phyloP scores from a whole-genome alignment of 1,284 basidiomycete species.

The Ustilago loliicola region DNA sequence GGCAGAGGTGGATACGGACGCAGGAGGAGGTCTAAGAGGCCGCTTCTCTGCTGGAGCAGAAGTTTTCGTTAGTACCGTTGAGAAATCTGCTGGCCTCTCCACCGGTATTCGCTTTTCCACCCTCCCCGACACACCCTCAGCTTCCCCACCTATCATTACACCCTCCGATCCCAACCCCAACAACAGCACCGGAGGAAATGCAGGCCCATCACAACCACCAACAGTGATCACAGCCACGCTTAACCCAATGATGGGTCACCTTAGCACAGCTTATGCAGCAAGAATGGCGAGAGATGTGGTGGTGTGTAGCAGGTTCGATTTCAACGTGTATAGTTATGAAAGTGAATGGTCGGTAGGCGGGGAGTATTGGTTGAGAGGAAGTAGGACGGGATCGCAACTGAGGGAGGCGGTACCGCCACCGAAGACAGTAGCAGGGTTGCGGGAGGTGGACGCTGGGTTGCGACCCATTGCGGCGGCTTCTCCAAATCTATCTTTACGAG shows the following conservation, averaged over 20 bases:
- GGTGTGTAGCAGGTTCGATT: constrained; percentile 90
- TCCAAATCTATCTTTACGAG: constrained; percentile 2
- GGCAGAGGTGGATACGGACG: constrained; percentile 72
- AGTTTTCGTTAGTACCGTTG: constrained; percentile 91
- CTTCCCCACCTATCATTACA: constrained; percentile 9
- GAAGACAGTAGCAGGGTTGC: neutral
- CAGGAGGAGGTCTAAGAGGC: constrained; percentile 82
- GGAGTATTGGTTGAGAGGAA: constrained; percentile 61
- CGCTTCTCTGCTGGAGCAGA: constrained; percentile 92
- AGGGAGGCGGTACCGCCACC: neutral
- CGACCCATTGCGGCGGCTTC: neutral
- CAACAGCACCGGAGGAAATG: neutral
- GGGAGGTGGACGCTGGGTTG: neutral
- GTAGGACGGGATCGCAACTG: neutral
- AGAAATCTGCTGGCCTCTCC: constrained; percentile 92
- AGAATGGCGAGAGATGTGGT: constrained; percentile 88
- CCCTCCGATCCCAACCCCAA: neutral
- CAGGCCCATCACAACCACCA: constrained; percentile 76
- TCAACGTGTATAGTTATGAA: constrained; percentile 96
- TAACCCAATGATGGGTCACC: constrained; percentile 95
- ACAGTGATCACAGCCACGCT: constrained; percentile 94
- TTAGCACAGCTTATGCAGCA: constrained; percentile 91
- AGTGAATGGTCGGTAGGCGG: constrained; percentile 88
- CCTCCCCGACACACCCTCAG: constrained; percentile 77
- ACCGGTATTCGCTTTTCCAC: constrained; percentile 93